A percentile compares a stretch with the other conserved stretches of the same genome.
phyloP scores from a whole-genome alignment of 352 stramenopile species.

The Pythium brachiatum region DNA sequence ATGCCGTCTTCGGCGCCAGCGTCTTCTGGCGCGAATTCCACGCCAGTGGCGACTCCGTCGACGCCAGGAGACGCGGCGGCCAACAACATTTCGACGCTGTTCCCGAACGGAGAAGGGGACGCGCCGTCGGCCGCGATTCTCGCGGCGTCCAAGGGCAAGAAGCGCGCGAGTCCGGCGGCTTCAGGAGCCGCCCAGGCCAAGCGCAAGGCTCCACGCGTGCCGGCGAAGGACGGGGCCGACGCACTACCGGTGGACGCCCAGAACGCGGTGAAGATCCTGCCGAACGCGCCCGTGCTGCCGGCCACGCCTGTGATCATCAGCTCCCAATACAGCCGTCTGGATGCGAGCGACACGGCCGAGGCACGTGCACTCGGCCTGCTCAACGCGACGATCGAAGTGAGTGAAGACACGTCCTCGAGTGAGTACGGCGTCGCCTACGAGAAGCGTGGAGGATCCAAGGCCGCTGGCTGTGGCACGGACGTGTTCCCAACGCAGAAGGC shows the following conservation, averaged over 20 bases:
- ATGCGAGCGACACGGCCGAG: conserved; percentile 52
- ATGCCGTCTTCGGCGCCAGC: background rate
- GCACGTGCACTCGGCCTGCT: conserved; percentile 49
- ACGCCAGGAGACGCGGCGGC: background rate
- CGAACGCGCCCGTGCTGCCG: conserved; percentile 14
- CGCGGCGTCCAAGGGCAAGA: conserved; percentile 7
- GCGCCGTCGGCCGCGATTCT: conserved; percentile 11
- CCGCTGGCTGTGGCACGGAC: conserved; percentile 46
- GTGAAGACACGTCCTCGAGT: conserved; percentile 34
- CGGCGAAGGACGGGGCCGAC: background rate
- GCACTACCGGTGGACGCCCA: background rate
- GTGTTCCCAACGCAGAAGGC: conserved; percentile 60
- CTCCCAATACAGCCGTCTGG: conserved; percentile 57
- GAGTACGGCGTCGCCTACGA: conserved; percentile 77
- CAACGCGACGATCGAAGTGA: conserved; percentile 42
- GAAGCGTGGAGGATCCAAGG: conserved; percentile 63
- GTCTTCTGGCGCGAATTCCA: background rate
- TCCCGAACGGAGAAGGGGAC: background rate
- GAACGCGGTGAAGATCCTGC: conserved; percentile 17
- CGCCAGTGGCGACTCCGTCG: background rate
- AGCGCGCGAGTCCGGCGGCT: conserved; percentile 16
- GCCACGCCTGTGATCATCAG: background rate
- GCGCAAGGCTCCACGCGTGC: conserved; percentile 4
- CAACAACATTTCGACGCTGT: background rate
- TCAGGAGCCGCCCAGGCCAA: conserved; percentile 12